A percentile compares a stretch with the other conserved stretches of the same genome.
Evolutionary conservation across 345 rosid species (phyloP).

Genomic region (Nasturtium officinale): DNA sequence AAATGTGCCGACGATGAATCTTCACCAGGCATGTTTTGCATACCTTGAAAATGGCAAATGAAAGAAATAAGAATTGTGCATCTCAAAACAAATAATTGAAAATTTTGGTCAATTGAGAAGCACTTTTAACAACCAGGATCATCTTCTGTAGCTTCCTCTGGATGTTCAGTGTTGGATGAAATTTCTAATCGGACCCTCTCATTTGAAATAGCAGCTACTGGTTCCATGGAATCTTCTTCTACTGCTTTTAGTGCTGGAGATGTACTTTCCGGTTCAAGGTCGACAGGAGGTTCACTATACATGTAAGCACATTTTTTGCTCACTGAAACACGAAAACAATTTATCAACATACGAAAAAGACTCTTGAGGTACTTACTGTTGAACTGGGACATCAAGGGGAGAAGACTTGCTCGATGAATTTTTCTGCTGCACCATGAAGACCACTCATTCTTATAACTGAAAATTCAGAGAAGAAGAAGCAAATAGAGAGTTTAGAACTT

Average conservation of each 20-base stretch:
- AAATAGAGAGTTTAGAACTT: conserved; percentile 11
- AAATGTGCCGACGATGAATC: neutral
- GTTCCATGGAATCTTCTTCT: too few relatives aligned
- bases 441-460: conserved; percentile 16
- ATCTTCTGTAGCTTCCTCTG: too few relatives aligned
- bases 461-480: conserved; percentile 18
- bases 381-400: neutral
- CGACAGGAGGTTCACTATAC: too few relatives aligned
- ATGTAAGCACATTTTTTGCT: too few relatives aligned
- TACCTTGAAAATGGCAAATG: conserved; percentile 16
- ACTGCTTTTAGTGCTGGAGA: too few relatives aligned
- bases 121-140: neutral
- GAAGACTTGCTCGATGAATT: conserved; percentile 14
- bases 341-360: neutral
- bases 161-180: too few relatives aligned
- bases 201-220: too few relatives aligned
- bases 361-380: conserved; percentile 12
- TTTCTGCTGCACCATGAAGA: conserved; percentile 25
- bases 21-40: conserved; percentile 13
- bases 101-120: neutral
- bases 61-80: conserved; percentile 2
- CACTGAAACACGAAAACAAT: neutral
- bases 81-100: neutral
- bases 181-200: too few relatives aligned
- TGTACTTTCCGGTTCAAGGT: too few relatives aligned